These are phyloP conservation scores for Talaromyces adpressus DNA, from an alignment of 495 filamentous ascomycete species.

Conservation along the genomic window DNA sequence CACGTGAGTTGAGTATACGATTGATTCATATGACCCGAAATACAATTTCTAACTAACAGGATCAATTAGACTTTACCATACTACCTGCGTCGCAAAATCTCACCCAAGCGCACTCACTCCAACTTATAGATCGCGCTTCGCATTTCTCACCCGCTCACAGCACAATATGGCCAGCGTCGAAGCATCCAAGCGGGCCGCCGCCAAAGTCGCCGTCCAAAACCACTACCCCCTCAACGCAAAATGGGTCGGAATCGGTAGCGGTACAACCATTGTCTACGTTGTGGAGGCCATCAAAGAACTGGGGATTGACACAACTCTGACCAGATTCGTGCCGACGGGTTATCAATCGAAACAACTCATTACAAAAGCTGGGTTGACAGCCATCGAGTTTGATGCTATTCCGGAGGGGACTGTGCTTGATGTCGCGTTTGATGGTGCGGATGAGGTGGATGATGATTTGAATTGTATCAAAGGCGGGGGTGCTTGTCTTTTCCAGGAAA, in stretches of 20 bases:
- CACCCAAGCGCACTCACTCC: neutral
- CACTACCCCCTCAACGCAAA: conserved; percentile 67
- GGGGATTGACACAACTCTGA: conserved; percentile 49
- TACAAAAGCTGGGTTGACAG: conserved; percentile 61
- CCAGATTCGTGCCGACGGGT: conserved; percentile 85
- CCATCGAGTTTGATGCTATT: conserved; percentile 68
- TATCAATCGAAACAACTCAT: conserved; percentile 85
- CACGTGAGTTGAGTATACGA: too few relatives aligned
- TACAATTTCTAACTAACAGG: neutral
- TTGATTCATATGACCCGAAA: neutral
- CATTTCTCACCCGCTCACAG: neutral
- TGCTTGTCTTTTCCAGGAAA: conserved; percentile 96
- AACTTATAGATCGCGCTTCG: neutral
- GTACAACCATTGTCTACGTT: conserved; percentile 90
- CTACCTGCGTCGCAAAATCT: neutral
- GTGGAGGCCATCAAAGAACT: conserved; percentile 85
- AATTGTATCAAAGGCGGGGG: conserved; percentile 98
- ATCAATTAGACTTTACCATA: neutral
- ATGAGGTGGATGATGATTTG: conserved; percentile 90
- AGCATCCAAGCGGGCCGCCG: conserved; percentile 76
- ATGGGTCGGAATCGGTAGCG: conserved; percentile 88
- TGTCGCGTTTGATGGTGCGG: conserved; percentile 89
- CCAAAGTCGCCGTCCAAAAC: conserved; percentile 73
- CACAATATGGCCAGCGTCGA: conserved; percentile 50
- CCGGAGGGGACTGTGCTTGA: conserved; percentile 58